Percentiles rank a stretch among this genome's conserved stretches.
phyloP scores from a whole-genome alignment of 1,284 basidiomycete genomes.

The Hortiboletus rubellus region DNA sequence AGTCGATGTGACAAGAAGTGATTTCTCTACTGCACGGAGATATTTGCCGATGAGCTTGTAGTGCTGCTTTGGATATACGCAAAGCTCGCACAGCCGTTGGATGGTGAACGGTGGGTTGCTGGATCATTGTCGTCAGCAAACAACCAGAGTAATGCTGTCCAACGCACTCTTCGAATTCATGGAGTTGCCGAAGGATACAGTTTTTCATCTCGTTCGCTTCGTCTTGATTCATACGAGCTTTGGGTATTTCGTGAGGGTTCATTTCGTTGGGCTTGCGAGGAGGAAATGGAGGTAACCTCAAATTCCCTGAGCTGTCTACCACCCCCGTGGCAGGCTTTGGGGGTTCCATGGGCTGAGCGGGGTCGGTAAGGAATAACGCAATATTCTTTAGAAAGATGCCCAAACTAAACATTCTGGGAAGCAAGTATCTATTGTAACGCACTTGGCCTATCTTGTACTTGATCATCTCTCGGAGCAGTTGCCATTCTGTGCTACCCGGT shows the following conservation, averaged over 20 bases:
- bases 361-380: conserved; percentile 52
- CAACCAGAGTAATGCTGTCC: background rate
- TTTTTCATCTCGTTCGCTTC: conserved; percentile 64
- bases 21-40: conserved; percentile 84
- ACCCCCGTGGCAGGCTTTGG: conserved; percentile 20
- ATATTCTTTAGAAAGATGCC: conserved; percentile 50
- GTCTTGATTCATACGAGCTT: conserved; percentile 60
- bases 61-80: conserved; percentile 64
- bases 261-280: conserved; percentile 53
- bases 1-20: conserved; percentile 83
- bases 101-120: conserved; percentile 88
- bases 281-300: conserved; percentile 80
- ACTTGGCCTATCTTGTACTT: conserved; percentile 71
- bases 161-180: conserved; percentile 76
- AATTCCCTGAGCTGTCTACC: conserved; percentile 52
- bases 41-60: conserved; percentile 88
- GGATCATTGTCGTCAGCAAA: conserved; percentile 13
- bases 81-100: conserved; percentile 89
- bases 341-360: conserved; percentile 25
- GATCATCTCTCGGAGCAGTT: conserved; percentile 66
- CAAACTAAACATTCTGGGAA: background rate
- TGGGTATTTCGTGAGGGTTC: conserved; percentile 54
- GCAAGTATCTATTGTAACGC: conserved; percentile 12
- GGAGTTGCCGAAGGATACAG: conserved; percentile 62
- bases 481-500: conserved; percentile 69